Conservation (phyloP, 768 basidiomycete genomes). For the Chlorophyllum brunneum region DNA sequence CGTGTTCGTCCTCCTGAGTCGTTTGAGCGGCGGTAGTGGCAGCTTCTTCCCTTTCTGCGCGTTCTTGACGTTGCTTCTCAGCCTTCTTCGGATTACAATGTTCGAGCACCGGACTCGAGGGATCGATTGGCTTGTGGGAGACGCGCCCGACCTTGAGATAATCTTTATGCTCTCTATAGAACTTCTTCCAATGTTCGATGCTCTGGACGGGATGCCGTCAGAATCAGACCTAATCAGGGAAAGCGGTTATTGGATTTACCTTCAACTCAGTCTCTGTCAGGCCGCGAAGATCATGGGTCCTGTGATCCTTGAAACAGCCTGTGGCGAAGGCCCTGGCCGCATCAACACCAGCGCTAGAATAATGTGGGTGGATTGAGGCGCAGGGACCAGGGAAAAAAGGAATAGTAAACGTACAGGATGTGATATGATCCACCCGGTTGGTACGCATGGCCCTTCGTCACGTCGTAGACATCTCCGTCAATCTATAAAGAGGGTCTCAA, state of each 20-base stretch:
- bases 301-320: conserved; percentile 88
- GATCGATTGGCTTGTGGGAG: conserved; percentile 72
- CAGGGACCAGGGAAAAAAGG: conserved; percentile 13
- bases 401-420: conserved; percentile 46
- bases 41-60: conserved; percentile 18
- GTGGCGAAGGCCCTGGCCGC: conserved; percentile 92
- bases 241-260: conserved; percentile 38
- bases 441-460: conserved; percentile 75
- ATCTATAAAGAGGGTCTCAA: conserved; percentile 47
- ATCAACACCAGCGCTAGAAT: conserved; percentile 69
- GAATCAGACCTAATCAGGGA: background rate
- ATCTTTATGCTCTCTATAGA: conserved; percentile 77
- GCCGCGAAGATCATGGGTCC: conserved; percentile 88
- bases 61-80: conserved; percentile 24
- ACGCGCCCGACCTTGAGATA: conserved; percentile 80
- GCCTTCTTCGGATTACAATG: conserved; percentile 69
- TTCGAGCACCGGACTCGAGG: conserved; percentile 65
- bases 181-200: conserved; percentile 84
- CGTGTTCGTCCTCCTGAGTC: conserved; percentile 23
- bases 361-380: conserved; percentile 19
- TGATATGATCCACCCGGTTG: conserved; percentile 87
- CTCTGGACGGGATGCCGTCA: conserved; percentile 40
- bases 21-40: conserved; percentile 16
- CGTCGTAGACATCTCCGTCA: conserved; percentile 91
- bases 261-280: conserved; percentile 65